Evolutionary conservation across 495 filamentous ascomycete genomes (phyloP).

Genomic region (Trypethelium eluteriae): DNA sequence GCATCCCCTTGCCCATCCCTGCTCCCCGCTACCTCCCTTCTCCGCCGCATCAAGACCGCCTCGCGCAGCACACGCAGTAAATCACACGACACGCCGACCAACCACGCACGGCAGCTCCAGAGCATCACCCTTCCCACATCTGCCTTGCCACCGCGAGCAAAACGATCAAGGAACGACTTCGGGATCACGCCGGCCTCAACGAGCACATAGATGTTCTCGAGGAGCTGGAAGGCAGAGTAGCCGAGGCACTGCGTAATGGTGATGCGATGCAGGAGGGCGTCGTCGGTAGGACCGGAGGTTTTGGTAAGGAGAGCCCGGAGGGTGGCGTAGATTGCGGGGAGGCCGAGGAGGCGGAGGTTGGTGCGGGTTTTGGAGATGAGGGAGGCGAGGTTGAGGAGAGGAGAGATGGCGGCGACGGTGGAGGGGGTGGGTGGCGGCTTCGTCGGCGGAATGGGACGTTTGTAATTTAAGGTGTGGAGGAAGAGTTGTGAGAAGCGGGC

Average conservation of each 20-base stretch:
- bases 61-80: slow-evolving; percentile 28
- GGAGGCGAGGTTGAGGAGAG: slow-evolving; percentile 25
- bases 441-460: not conserved
- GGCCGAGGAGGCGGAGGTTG: slow-evolving; percentile 34
- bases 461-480: slow-evolving; percentile 19
- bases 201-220: slow-evolving; percentile 33
- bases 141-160: slow-evolving; percentile 18
- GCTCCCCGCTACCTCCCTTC: slow-evolving; percentile 22
- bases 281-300: slow-evolving; percentile 26
- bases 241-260: slow-evolving; percentile 26
- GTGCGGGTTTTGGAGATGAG: slow-evolving; percentile 31
- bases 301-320: slow-evolving; percentile 28
- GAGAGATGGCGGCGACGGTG: slow-evolving; percentile 17
- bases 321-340: slow-evolving; percentile 34
- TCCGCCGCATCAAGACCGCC: slow-evolving; percentile 28
- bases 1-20: slow-evolving; percentile 22
- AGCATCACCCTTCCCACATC: slow-evolving; percentile 18
- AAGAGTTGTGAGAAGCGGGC: slow-evolving; percentile 23
- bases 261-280: slow-evolving; percentile 31
- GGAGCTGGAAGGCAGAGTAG: slow-evolving; percentile 34
- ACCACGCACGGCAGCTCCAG: slow-evolving; percentile 30
- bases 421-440: slow-evolving; percentile 20
- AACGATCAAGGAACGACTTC: slow-evolving; percentile 21
- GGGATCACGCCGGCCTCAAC: slow-evolving; percentile 22
- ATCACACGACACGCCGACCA: slow-evolving; percentile 32